Evolutionary conservation across 345 rosid species (phyloP).

Genomic region (Physaria fendleri): DNA sequence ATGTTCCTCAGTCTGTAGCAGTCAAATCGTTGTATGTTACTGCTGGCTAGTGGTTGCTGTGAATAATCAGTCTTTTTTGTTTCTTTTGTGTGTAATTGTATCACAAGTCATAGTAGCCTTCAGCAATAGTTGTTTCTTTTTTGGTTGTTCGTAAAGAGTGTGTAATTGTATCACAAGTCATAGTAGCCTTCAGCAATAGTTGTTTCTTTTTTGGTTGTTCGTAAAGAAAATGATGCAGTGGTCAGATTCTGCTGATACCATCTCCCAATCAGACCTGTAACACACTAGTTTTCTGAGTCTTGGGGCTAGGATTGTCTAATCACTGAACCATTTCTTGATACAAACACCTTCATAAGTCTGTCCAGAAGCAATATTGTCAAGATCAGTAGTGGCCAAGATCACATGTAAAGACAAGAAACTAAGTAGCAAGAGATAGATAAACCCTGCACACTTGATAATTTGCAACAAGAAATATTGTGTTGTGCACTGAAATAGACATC

Average conservation of each 20-base stretch:
- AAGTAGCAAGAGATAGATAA: background rate
- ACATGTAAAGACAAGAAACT: background rate
- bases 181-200: background rate
- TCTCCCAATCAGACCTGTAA: slow-evolving; percentile 75
- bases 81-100: too few species aligned
- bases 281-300: slow-evolving; percentile 91
- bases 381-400: too few species aligned
- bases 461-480: slow-evolving; percentile 39
- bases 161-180: background rate
- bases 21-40: background rate
- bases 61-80: background rate
- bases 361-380: slow-evolving; percentile 87
- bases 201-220: background rate
- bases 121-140: background rate
- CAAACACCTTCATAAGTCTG: slow-evolving; percentile 87
- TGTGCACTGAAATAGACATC: background rate
- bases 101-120: background rate
- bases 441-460: slow-evolving; percentile 35
- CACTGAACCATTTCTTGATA: slow-evolving; percentile 87
- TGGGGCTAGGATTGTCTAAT: slow-evolving; percentile 78
- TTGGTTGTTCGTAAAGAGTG: background rate
- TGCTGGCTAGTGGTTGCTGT: background rate
- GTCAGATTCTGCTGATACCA: slow-evolving; percentile 82
- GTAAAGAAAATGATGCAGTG: background rate
- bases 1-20: background rate